Conservation (phyloP, 2,329 filamentous ascomycete species). For the Aspergillus brunneoviolaceus region DNA sequence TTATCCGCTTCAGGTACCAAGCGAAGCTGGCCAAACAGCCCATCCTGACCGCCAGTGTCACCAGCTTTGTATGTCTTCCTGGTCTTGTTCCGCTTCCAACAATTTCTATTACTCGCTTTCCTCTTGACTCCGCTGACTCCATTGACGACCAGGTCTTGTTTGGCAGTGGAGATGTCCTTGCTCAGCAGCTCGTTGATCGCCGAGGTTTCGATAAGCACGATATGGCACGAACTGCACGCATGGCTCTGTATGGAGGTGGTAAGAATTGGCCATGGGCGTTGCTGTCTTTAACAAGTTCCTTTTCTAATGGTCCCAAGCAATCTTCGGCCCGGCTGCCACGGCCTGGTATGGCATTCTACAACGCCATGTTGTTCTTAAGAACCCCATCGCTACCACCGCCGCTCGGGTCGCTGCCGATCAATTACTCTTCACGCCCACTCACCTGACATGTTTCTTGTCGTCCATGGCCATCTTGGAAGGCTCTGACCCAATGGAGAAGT, state of each 20-base stretch:
- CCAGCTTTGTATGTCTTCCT: slow-evolving; percentile 63
- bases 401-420: slow-evolving; percentile 82
- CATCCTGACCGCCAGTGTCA: slow-evolving; percentile 85
- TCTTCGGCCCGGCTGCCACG: slow-evolving; percentile 86
- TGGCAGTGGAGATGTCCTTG: slow-evolving; percentile 83
- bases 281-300: not conserved
- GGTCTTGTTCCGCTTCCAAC: slow-evolving; percentile 3
- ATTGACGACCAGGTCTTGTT: slow-evolving; percentile 66
- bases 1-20: slow-evolving; percentile 68
- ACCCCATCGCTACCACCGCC: slow-evolving; percentile 66
- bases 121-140: not conserved
- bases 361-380: slow-evolving; percentile 64
- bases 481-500: slow-evolving; percentile 63
- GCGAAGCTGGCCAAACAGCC: slow-evolving; percentile 75
- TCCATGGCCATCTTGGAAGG: slow-evolving; percentile 85
- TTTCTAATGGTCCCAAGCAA: slow-evolving; percentile 39
- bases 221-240: slow-evolving; percentile 48
- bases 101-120: not conserved
- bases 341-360: slow-evolving; percentile 84
- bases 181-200: slow-evolving; percentile 87
- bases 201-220: slow-evolving; percentile 76
- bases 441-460: slow-evolving; percentile 77
- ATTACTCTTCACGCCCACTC: slow-evolving; percentile 76
- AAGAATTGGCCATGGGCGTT: slow-evolving; percentile 18
- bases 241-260: slow-evolving; percentile 53